Base-by-base conservation (phyloP, 2,329 filamentous ascomycete genomes). In the Pseudocercospora fijiensis region DNA sequence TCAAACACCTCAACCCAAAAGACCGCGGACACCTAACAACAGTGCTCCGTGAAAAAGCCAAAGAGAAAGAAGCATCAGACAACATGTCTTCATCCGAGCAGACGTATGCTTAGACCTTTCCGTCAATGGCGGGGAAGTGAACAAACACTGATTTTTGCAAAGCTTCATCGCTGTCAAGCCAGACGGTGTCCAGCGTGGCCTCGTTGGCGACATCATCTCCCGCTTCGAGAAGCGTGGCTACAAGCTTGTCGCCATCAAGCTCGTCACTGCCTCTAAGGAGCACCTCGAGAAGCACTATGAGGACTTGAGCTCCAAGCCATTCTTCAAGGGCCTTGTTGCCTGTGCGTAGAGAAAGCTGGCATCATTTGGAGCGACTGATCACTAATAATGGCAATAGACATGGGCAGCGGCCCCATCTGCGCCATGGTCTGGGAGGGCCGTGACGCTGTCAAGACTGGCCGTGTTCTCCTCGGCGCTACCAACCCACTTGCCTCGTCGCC, bases 141-240 rank as follows among this genome's bases (percentile, higher is more conserved):
- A 27, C 56, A 64, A 55, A 58, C 7, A 63, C 62, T 68, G 63
- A 69, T 18, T 22, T 18, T 4, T 57, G 58, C 51, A 24, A 77
- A 98, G 94, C 85, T 98, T 98, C 91, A 98, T 98, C 87, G 95
- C 95, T 80, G 92, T 99, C 88, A 99, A 99, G 92, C 95, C 94
- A 76, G 95, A 98, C 84, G 95, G 95, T 82, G 95, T 98, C 84
- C 95, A 97, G 93, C 94, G 95, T 84, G 95, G 95, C 84, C 91
- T 99, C 78, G 84, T 99, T 82, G 95, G 94, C 80, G 90, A 92
- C 84, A 99, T 99, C 88, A 90, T 99, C 87, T 87, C 86, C 79
- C 92, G 95, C 84, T 99, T 99, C 83, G 95, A 99, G 91, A 88
- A 88, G 84, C 91, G 94, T 78, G 95, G 93, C 84, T 98, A 91